Evolutionary conservation across 2,329 filamentous ascomycete species (phyloP).

Genomic region (Fusarium sacchari): DNA sequence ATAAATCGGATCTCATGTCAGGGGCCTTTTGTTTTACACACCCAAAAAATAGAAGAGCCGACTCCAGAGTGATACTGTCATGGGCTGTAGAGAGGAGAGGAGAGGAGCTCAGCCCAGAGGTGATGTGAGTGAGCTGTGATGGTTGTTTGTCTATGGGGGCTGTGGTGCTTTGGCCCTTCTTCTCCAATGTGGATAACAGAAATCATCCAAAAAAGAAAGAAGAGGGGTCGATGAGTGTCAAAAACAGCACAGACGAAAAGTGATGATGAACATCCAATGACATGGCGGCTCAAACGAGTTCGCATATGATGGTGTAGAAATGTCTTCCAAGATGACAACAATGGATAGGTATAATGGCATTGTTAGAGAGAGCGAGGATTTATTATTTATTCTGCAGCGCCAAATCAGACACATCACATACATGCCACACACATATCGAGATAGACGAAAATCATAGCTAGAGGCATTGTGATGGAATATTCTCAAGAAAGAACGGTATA

Average conservation of each 20-base stretch:
- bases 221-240: background rate
- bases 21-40: conserved; percentile 6
- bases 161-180: conserved; percentile 28
- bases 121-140: background rate
- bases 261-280: background rate
- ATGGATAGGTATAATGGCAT: background rate
- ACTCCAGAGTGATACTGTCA: background rate
- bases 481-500: conserved; percentile 11
- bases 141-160: conserved; percentile 4
- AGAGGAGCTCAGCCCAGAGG: background rate
- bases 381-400: background rate
- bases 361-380: background rate
- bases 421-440: conserved; percentile 10
- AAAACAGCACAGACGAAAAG: background rate
- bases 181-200: conserved; percentile 5
- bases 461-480: conserved; percentile 14
- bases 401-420: conserved; percentile 21
- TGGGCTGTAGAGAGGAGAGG: background rate
- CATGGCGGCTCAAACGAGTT: background rate
- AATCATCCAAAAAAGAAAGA: background rate
- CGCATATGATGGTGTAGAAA: background rate
- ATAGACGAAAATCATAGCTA: conserved; percentile 14
- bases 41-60: conserved; percentile 19
- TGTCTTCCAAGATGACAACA: background rate
- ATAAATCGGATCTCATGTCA: background rate